phyloP scores from a whole-genome alignment of 345 rosid genomes.

The Excoecaria agallocha region DNA sequence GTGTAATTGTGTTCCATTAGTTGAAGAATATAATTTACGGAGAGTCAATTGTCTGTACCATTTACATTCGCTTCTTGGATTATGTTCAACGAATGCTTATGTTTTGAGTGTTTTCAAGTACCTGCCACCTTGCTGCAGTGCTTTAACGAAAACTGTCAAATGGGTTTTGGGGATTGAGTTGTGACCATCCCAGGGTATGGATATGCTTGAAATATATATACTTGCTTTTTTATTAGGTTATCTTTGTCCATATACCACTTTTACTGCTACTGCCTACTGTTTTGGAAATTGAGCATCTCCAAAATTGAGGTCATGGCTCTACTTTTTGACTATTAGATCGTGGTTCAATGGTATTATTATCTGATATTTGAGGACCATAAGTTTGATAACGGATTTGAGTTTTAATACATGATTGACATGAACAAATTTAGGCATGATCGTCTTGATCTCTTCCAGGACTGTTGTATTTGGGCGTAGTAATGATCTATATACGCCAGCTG shows the following conservation, averaged over 20 bases:
- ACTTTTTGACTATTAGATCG: too few relatives aligned
- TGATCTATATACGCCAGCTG: too few relatives aligned
- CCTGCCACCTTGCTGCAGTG: neutral
- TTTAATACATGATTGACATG: too few relatives aligned
- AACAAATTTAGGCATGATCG: too few relatives aligned
- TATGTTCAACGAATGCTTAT: neutral
- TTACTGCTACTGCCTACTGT: neutral
- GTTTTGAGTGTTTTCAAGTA: neutral
- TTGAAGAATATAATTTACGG: neutral
- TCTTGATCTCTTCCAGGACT: too few relatives aligned
- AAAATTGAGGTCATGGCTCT: neutral
- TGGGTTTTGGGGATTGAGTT: neutral
- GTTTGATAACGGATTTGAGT: too few relatives aligned
- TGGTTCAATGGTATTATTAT: too few relatives aligned
- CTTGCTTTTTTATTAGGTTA: neutral
- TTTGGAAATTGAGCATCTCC: neutral
- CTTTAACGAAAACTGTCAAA: neutral
- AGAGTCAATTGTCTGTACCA: neutral
- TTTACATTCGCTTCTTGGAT: neutral
- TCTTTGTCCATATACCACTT: neutral
- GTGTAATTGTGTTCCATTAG: conserved; percentile 5
- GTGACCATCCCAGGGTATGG: too few relatives aligned
- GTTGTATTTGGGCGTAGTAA: too few relatives aligned
- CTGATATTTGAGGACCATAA: too few relatives aligned
- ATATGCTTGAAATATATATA: too few relatives aligned